A percentile compares a stretch with the other conserved stretches of the same genome.
Conservation (phyloP, 2,329 filamentous ascomycete genomes). For the Xylaria multiplex region DNA sequence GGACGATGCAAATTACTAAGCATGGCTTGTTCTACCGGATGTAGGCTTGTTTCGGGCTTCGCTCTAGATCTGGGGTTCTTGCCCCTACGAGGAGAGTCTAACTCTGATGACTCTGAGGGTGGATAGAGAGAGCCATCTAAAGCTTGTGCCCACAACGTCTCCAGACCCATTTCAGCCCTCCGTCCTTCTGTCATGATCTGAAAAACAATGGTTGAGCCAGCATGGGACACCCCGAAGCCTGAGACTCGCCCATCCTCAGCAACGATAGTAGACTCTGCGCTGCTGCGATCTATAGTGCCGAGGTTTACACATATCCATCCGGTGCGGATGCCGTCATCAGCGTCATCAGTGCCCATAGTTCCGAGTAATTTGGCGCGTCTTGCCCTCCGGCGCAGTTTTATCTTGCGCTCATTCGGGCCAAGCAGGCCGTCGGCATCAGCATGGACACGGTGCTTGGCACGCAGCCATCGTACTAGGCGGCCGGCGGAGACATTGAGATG, state of each 20-base stretch:
- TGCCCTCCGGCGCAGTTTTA: conserved; percentile 81
- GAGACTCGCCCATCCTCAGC: conserved; percentile 69
- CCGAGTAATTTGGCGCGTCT: conserved; percentile 85
- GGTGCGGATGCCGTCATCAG: conserved; percentile 88
- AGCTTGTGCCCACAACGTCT: conserved; percentile 60
- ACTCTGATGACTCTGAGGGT: conserved; percentile 23
- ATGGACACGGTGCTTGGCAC: conserved; percentile 74
- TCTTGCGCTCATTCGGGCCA: conserved; percentile 89
- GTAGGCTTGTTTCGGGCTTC: conserved; percentile 10
- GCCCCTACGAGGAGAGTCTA: not conserved
- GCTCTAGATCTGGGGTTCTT: not conserved
- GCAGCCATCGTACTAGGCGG: conserved; percentile 86
- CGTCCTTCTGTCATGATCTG: conserved; percentile 67
- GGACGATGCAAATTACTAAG: conserved; percentile 32
- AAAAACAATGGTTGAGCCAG: conserved; percentile 64
- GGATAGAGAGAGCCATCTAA: conserved; percentile 36
- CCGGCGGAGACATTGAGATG: conserved; percentile 93
- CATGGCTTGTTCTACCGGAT: conserved; percentile 31
- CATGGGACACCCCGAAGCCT: conserved; percentile 73
- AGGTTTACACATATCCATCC: conserved; percentile 97
- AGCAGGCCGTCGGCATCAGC: conserved; percentile 88
- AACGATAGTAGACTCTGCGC: conserved; percentile 56
- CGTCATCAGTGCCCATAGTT: conserved; percentile 68
- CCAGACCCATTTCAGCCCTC: conserved; percentile 63
- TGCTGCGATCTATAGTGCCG: conserved; percentile 72